These are phyloP conservation scores for Helotiales sp. DNA, from an alignment of 2,329 filamentous ascomycete species.

Conservation along the genomic window DNA sequence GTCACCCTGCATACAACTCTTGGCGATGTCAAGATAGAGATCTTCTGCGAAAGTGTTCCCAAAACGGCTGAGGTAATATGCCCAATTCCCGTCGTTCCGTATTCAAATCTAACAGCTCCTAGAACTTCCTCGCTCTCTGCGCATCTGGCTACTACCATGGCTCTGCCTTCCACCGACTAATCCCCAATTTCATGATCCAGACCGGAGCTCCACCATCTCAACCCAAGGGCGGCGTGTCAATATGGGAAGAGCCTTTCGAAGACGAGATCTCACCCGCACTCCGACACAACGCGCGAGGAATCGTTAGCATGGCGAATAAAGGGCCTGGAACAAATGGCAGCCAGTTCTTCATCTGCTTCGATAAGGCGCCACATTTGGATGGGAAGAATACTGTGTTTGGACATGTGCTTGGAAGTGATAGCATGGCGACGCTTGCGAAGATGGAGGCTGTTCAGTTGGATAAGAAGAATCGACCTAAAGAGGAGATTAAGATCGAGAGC, in stretches of 20 bases:
- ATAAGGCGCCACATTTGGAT: slow-evolving; percentile 77
- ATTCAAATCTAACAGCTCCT: slow-evolving; percentile 24
- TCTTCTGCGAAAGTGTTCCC: slow-evolving; percentile 94
- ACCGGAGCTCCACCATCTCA: slow-evolving; percentile 65
- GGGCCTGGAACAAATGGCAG: slow-evolving; percentile 72
- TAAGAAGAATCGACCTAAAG: slow-evolving; percentile 73
- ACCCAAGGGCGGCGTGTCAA: slow-evolving; percentile 69
- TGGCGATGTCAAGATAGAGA: slow-evolving; percentile 90
- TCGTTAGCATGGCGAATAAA: slow-evolving; percentile 79
- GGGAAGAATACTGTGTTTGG: slow-evolving; percentile 85
- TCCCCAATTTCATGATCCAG: slow-evolving; percentile 80
- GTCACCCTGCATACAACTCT: slow-evolving; percentile 81
- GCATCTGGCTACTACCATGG: slow-evolving; percentile 74
- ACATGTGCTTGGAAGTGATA: slow-evolving; percentile 66
- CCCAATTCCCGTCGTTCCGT: background rate
- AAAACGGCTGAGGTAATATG: slow-evolving; percentile 76
- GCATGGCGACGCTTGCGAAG: slow-evolving; percentile 64
- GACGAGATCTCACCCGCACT: slow-evolving; percentile 77
- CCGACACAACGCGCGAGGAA: slow-evolving; percentile 66
- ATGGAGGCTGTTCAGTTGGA: slow-evolving; percentile 74
- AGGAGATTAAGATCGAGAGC: slow-evolving; percentile 63
- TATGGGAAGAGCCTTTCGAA: slow-evolving; percentile 73
- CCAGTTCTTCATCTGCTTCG: slow-evolving; percentile 81
- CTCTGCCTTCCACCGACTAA: slow-evolving; percentile 78
- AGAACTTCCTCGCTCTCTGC: slow-evolving; percentile 88